A percentile compares a stretch with the other conserved stretches of the same genome.
Evolutionary conservation across 73 alveolate genomes (phyloP).

Genomic region (Blepharisma japonicum): DNA sequence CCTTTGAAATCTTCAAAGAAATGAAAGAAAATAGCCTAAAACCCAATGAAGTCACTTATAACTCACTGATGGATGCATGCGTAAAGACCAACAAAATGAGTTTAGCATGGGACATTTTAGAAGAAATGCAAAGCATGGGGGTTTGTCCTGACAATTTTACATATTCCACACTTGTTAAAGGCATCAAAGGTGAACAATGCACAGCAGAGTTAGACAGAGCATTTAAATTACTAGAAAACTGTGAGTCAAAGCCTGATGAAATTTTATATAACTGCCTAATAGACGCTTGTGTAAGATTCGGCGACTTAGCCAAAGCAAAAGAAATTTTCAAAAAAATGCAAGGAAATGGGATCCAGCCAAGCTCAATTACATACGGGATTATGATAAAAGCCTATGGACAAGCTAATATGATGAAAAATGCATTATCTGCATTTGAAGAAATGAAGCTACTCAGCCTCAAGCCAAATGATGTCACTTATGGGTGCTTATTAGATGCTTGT

Average conservation of each 20-base stretch:
- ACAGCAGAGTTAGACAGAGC: slow-evolving; percentile 56
- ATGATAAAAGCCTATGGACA: slow-evolving; percentile 91
- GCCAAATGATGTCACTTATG: slow-evolving; percentile 81
- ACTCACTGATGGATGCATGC: slow-evolving; percentile 84
- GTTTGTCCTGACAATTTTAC: slow-evolving; percentile 88
- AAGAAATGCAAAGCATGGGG: slow-evolving; percentile 65
- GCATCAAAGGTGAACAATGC: slow-evolving; percentile 55
- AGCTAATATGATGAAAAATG: slow-evolving; percentile 75
- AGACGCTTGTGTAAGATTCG: slow-evolving; percentile 86
- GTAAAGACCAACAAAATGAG: slow-evolving; percentile 71
- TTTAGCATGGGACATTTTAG: slow-evolving; percentile 71
- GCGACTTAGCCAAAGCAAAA: slow-evolving; percentile 64
- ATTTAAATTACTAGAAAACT: slow-evolving; percentile 56
- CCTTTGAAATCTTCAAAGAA: slow-evolving; percentile 60
- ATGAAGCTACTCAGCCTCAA: slow-evolving; percentile 70
- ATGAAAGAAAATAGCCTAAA: slow-evolving; percentile 56
- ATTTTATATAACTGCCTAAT: slow-evolving; percentile 84
- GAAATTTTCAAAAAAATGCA: slow-evolving; percentile 86
- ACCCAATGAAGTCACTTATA: slow-evolving; percentile 90
- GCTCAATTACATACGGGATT: slow-evolving; percentile 82
- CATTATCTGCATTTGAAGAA: slow-evolving; percentile 67
- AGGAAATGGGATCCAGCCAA: slow-evolving; percentile 63
- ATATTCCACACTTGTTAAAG: slow-evolving; percentile 84
- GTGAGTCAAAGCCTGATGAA: slow-evolving; percentile 78
- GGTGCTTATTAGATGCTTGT: slow-evolving; percentile 91